Base-by-base conservation (phyloP, 202 grass and related monocot species). In the Saccharum hybrid region DNA sequence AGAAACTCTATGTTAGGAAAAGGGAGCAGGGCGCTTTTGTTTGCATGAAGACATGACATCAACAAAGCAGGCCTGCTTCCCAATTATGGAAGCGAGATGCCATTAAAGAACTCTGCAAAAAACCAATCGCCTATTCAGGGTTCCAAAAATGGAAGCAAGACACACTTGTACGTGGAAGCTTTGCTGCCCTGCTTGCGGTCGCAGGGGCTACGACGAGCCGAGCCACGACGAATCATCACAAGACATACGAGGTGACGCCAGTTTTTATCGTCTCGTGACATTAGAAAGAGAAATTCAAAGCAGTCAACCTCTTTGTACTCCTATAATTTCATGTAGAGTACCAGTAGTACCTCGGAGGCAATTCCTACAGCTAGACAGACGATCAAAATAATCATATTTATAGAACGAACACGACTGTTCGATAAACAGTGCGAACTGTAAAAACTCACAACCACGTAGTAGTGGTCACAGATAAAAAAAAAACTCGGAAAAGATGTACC, bases 161-260 rank as follows among this genome's bases (percentile, higher is more conserved):
- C 38, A 86, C 78, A 82, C 49, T 66, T 78, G 88, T 83, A 90
- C 61, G 83, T 63, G 66, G 83, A 90, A 69, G 70, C 74, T 67
- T 78, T 26, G 79, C 22, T 73, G 26, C 22, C 8, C 21, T 41
- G 12, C 8, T 30, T 30, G n/a, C 18, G 37, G 78, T 26, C 31
- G 30, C 33, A 40, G 72, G 70, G 28, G 60, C 40, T 59, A 59
- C 39, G 57, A 60, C 42, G 43, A 48, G 45, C 37, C 15, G 21
- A 56, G 45, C n/a, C 67, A 65, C 43, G 51, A 64, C 36, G 28
- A 77, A 77, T 59, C 68, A 74, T 34, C n/a, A 15, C 6, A 67
- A 39, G 37, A 51, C 37, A 68, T 45, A n/a, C 46, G 40, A 62
- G 31, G 30, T 4, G 48, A 63, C 34, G 16, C 79, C 16, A 9